These are phyloP conservation scores for Calonectria pseudoreteaudii DNA, from an alignment of 2,329 filamentous ascomycete species.

Conservation along the genomic window DNA sequence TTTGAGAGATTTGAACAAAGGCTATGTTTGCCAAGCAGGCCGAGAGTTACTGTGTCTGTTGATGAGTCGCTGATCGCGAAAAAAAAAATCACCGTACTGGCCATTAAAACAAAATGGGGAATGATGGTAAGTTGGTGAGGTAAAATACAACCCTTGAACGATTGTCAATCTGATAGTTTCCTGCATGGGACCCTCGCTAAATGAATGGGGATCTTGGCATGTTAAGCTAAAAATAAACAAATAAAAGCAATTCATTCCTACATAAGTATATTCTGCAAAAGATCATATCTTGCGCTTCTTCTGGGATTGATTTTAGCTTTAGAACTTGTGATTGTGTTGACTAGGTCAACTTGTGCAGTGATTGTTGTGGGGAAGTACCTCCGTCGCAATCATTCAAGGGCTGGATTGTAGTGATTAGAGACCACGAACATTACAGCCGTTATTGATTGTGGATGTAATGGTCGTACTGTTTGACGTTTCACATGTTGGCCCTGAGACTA, in stretches of 20 bases:
- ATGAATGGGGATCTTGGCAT: no score
- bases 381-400: no score
- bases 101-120: neutral
- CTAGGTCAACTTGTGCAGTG: no score
- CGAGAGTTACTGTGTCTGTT: neutral
- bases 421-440: neutral
- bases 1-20: neutral
- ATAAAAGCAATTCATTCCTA: no score
- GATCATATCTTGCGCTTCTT: no score
- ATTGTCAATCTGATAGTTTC: no score
- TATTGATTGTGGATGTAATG: neutral
- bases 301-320: no score
- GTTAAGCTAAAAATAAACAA: no score
- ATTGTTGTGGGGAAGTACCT: no score
- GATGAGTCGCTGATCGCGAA: neutral
- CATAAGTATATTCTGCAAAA: no score
- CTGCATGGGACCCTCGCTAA: no score
- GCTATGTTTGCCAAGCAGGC: neutral
- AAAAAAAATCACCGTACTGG: neutral
- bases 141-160: neutral
- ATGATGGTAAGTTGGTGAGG: neutral
- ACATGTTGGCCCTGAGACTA: neutral
- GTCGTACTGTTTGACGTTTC: neutral
- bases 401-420: neutral
- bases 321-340: no score